Percentiles rank a stretch among this genome's conserved stretches.
Conservation (phyloP, 176 grass and related monocot genomes). For the Carex cristatella region DNA sequence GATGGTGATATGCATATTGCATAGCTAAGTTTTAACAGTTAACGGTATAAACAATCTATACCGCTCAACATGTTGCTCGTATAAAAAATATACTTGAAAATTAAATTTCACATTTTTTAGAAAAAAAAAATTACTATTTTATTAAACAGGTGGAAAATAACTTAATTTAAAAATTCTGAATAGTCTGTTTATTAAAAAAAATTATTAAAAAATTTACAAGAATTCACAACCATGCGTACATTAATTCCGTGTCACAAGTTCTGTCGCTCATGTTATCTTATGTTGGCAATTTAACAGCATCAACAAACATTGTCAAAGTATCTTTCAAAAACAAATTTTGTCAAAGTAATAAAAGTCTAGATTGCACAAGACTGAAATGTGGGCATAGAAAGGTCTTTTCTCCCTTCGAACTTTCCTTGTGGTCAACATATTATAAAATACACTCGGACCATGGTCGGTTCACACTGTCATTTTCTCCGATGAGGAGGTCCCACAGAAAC, state of each 20-base stretch:
- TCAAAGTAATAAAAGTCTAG: not conserved
- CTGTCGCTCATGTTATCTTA: not conserved
- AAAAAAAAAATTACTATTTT: no score
- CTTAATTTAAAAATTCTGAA: no score
- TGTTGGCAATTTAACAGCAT: not conserved
- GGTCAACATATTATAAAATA: not conserved
- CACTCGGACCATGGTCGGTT: not conserved
- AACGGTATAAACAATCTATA: no score
- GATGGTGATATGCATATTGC: no score
- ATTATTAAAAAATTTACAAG: not conserved
- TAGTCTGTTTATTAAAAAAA: no score
- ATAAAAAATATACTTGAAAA: no score
- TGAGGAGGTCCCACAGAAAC: not conserved
- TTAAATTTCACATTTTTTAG: no score
- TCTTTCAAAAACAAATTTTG: no score
- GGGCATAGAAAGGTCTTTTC: not conserved
- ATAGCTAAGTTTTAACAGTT: no score
- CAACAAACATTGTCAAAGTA: not conserved
- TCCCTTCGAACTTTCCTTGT: not conserved
- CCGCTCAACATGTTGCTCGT: no score
- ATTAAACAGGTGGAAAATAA: no score
- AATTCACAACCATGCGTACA: not conserved
- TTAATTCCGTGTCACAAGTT: not conserved
- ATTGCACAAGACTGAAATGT: not conserved
- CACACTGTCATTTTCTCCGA: not conserved